Evolutionary conservation across 2,329 filamentous ascomycete genomes (phyloP), one percentile per base, ranked within the genome.

Genomic region (Trichophyton rubrum): DNA sequence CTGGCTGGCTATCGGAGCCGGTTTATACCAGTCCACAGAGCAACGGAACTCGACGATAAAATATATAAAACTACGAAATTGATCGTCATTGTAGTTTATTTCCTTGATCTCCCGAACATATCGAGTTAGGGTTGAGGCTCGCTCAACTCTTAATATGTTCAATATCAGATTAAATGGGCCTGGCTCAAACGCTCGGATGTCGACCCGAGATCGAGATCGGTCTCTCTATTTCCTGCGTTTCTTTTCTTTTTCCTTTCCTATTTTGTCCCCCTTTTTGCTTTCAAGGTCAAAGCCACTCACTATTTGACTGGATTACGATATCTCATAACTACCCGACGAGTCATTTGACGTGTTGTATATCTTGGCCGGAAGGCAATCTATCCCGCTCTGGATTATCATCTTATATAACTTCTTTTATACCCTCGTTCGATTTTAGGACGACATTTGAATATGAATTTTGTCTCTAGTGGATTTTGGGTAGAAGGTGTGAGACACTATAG

Each of bases 41-140:
- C 15, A 55, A n/a, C 27, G 30, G 24, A 35, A 20, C 8, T 9
- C 27, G 27, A 55, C 8, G 49, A 9, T 17, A 17, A 27, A 9
- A 38, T 38, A 55, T 55, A 35, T 35, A 55, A 38, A 55, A 30
- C 51, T 55, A 55, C 51, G 45, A 55, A 55, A 53, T 1, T 55
- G 51, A 55, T 55, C 27, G 51, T 55, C 51, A 20, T 17, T 35
- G 24, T n/a, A 3, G 27, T 55, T 38, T 35, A 35, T 17, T 55
- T 20, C 27, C 33, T 55, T 13, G 51, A 30, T 55, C 51, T 30
- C 24, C 33, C 51, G 33, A 30, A 55, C 51, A 7, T 15, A 20
- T 55, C 51, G n/a, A 38, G 33, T 55, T 55, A 33, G 20, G 51
- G 51, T 35, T 55, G 51, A 55, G 27, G 51, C 51, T 35, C 30